Conservation (phyloP, 805 yeast species). For the Hemisphaericaspora nanyangensis region DNA sequence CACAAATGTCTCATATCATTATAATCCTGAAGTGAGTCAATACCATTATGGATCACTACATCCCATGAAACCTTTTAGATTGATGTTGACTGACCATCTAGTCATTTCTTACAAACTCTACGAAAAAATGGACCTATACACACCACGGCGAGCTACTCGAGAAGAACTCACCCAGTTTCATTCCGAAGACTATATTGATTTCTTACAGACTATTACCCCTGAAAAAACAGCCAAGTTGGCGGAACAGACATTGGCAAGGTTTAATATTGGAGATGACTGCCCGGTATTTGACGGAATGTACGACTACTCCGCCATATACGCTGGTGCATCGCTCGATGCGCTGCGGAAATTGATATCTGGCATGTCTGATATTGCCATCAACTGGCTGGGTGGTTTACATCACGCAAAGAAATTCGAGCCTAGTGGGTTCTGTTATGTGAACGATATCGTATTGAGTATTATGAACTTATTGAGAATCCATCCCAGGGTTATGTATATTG, state of each 20-base stretch:
- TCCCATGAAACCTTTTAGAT: constrained; percentile 97
- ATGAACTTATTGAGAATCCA: constrained; percentile 81
- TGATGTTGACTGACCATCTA: constrained; percentile 90
- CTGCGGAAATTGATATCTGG: constrained; percentile 81
- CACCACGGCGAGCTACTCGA: constrained; percentile 76
- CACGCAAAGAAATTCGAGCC: constrained; percentile 96
- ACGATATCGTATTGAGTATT: constrained; percentile 89
- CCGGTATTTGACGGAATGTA: constrained; percentile 94
- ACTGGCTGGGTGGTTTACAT: constrained; percentile 96
- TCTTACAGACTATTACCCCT: constrained; percentile 73
- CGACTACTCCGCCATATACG: constrained; percentile 81
- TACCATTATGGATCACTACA: constrained; percentile 91
- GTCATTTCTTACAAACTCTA: constrained; percentile 81
- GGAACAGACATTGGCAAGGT: constrained; percentile 54
- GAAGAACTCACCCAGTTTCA: constrained; percentile 82
- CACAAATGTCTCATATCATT: constrained; percentile 75
- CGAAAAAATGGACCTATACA: constrained; percentile 85
- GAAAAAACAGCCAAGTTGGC: constrained; percentile 60
- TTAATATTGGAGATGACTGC: constrained; percentile 91
- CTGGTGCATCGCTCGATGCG: constrained; percentile 94
- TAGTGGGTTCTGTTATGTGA: constrained; percentile 90
- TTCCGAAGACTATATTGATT: constrained; percentile 79
- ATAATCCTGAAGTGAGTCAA: constrained; percentile 71
- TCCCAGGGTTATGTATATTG: constrained; percentile 89
- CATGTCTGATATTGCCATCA: constrained; percentile 89